Conservation (phyloP, 2,329 filamentous ascomycete genomes). For the Basipetospora sp. region DNA sequence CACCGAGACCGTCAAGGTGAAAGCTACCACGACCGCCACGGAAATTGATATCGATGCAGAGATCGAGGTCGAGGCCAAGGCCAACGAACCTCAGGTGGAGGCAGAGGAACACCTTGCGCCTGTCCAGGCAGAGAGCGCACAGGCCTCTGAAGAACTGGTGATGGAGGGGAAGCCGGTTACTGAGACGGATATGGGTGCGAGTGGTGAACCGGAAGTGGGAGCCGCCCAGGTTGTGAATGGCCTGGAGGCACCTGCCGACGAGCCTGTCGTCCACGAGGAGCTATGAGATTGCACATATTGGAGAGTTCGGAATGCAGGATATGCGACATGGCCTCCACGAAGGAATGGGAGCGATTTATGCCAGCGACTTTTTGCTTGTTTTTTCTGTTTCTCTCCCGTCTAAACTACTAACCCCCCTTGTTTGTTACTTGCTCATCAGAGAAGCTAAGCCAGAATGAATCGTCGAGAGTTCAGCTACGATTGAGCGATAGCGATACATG, state of each 20-base stretch:
- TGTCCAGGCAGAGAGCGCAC: too few relatives aligned
- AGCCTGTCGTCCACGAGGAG: not conserved
- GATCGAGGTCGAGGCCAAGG: slow-evolving; percentile 14
- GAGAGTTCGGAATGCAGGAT: not conserved
- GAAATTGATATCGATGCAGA: slow-evolving; percentile 13
- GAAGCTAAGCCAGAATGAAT: too few relatives aligned
- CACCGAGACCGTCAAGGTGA: slow-evolving; percentile 13
- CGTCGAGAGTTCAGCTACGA: too few relatives aligned
- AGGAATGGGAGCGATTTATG: not conserved
- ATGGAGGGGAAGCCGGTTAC: not conserved
- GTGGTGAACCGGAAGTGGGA: too few relatives aligned
- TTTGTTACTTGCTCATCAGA: too few relatives aligned
- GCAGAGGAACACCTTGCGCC: too few relatives aligned
- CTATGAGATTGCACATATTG: not conserved
- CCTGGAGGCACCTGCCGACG: not conserved
- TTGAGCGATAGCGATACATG: too few relatives aligned
- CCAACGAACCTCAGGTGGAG: too few relatives aligned
- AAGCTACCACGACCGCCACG: slow-evolving; percentile 17
- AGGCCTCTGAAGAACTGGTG: not conserved
- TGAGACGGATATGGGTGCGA: too few relatives aligned
- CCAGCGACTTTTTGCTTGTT: not conserved
- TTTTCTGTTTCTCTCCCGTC: too few relatives aligned
- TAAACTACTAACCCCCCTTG: too few relatives aligned
- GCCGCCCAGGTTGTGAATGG: too few relatives aligned
- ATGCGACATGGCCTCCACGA: not conserved